Percentiles rank a stretch among this genome's conserved stretches.
These are phyloP conservation scores for Cercospora nicotianae DNA, from an alignment of 2,329 filamentous ascomycete species.

Conservation along the genomic window DNA sequence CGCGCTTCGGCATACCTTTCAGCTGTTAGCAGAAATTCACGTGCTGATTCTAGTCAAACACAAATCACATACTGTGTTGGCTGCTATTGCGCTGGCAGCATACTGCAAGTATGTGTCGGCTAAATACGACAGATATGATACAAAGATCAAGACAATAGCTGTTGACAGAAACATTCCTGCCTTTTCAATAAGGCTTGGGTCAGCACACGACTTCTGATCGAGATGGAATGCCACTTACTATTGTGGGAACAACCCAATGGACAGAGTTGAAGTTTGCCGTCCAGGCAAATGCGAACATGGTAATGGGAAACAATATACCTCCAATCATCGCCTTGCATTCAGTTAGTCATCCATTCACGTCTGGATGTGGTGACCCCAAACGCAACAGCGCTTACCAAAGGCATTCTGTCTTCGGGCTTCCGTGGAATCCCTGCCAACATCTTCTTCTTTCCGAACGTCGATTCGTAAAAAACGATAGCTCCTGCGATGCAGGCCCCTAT, in stretches of 20 bases:
- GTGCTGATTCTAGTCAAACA: not conserved
- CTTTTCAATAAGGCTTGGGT: slow-evolving; percentile 39
- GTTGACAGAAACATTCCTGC: slow-evolving; percentile 46
- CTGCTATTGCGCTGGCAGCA: slow-evolving; percentile 35
- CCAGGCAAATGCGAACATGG: slow-evolving; percentile 41
- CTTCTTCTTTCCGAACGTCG: slow-evolving; percentile 42
- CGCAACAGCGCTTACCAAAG: slow-evolving; percentile 11
- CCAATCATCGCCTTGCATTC: slow-evolving; percentile 35
- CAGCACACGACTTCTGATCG: slow-evolving; percentile 19
- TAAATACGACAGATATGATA: slow-evolving; percentile 56
- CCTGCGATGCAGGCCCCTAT: slow-evolving; percentile 52
- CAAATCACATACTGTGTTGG: slow-evolving; percentile 20
- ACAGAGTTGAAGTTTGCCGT: slow-evolving; percentile 42
- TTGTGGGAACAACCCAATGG: slow-evolving; percentile 49
- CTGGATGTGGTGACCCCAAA: not conserved
- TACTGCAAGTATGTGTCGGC: slow-evolving; percentile 52
- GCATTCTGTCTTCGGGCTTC: slow-evolving; percentile 46
- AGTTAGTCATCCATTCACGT: not conserved
- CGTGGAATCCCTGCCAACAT: slow-evolving; percentile 38
- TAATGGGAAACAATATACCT: slow-evolving; percentile 35
- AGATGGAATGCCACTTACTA: slow-evolving; percentile 24
- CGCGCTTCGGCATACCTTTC: slow-evolving; percentile 32
- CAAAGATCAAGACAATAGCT: slow-evolving; percentile 50
- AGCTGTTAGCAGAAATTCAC: slow-evolving; percentile 10
- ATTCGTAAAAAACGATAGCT: slow-evolving; percentile 45